phyloP scores from a whole-genome alignment of 2,329 filamentous ascomycete genomes.

The Aspergillus sp. region DNA sequence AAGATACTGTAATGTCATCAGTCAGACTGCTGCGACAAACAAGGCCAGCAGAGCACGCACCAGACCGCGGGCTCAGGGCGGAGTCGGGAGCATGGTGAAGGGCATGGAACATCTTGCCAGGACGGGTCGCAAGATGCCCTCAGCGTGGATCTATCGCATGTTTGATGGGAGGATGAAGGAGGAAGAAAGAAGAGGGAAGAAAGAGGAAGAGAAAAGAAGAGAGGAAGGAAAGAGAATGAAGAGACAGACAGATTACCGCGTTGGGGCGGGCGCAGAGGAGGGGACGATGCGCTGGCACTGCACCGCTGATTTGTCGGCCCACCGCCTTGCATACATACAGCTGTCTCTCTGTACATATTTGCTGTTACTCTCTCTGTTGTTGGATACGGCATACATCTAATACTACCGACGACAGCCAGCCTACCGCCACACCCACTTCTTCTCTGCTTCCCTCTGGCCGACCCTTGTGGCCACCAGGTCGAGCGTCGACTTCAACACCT shows the following conservation, averaged over 20 bases:
- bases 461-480: conserved; percentile 55
- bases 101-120: conserved; percentile 35
- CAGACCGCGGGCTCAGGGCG: conserved; percentile 27
- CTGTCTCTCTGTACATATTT: conserved; percentile 1
- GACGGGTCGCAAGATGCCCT: conserved; percentile 29
- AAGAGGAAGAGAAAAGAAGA: conserved; percentile 3
- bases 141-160: conserved; percentile 33
- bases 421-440: conserved; percentile 51
- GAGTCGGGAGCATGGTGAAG: conserved; percentile 28
- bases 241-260: conserved; percentile 3
- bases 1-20: no score
- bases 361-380: conserved; percentile 1
- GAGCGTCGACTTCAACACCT: conserved; percentile 62
- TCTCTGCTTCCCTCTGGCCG: conserved; percentile 53
- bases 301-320: conserved; percentile 21
- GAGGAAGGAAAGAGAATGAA: conserved; percentile 1
- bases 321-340: conserved; percentile 10
- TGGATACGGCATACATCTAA: no score
- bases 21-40: no score
- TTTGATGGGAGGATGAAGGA: conserved; percentile 12
- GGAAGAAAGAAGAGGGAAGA: conserved; percentile 1
- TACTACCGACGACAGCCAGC: no score
- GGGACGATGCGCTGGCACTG: conserved; percentile 11
- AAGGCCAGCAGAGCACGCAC: conserved; percentile 9
- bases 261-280: conserved; percentile 9